Evolutionary conservation across 208 protist genomes (phyloP), one percentile per base, ranked within the genome.

Genomic region (Leishmania tropica): DNA sequence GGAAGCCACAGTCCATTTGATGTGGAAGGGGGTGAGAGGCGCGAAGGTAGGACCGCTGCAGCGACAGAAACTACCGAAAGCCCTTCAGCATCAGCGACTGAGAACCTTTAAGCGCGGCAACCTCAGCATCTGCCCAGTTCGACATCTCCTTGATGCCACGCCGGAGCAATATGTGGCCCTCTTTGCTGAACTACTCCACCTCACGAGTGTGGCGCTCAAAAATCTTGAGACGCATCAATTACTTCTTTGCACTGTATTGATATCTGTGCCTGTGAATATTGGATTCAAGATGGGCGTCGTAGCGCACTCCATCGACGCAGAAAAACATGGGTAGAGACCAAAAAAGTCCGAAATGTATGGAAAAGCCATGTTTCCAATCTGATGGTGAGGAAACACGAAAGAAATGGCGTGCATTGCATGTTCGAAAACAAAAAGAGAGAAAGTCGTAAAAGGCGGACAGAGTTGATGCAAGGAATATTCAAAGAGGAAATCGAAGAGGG

Each of bases 121-220:
- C 87, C 60, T 94, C 90, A 13, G 83, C 87, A 48, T 90, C 53
- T 0, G 91, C 89, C 83, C 88, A 87, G 81, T 94, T 85, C 0
- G 85, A 87, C 79, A 91, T 86, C 67, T 85, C 74, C 58, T 94
- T 94, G 62, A 93, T 31, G 28, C 87, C 84, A 51, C 83, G 75
- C 19, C 73, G 65, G 42, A 87, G 88, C 5, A 67, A 82, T 42
- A 75, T 75, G 28, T 53, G 35, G 3, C 75, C 28, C n/a, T 54
- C 51, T 1, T 72, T 74, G 79, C 92, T 91, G 75, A 90, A 89
- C 8, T 54, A 19, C 31, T 67, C 48, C n/a, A 93, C 81, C n/a
- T 89, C 79, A 51, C 17, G 65, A 8, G 92, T 2, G 13, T 83
- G 87, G 21, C 21, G 19, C 31, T 88, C 71, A 54, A 90, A 94